phyloP scores from a whole-genome alignment of 1,139 yeast genomes.

The Blastobotrys proliferans region DNA sequence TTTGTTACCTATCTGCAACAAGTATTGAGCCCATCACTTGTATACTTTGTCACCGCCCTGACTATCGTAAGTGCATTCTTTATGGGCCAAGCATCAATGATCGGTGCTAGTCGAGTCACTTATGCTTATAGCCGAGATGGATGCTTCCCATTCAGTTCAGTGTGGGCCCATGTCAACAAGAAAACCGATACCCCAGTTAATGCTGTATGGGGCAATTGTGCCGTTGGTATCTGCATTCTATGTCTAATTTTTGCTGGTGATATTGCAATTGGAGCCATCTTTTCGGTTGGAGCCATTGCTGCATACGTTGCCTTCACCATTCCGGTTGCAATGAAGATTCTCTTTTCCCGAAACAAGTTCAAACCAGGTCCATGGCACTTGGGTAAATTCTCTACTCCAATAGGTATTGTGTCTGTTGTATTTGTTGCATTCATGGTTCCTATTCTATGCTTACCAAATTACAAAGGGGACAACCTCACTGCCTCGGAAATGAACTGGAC shows the following conservation, averaged over 20 bases:
- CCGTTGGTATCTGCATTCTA: conserved; percentile 54
- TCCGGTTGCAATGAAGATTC: conserved; percentile 56
- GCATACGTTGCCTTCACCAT: conserved; percentile 67
- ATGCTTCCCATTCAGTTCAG: conserved; percentile 56
- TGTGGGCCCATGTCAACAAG: conserved; percentile 52
- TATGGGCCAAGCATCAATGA: conserved; percentile 69
- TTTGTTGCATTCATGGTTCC: conserved; percentile 61
- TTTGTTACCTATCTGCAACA: conserved; percentile 57
- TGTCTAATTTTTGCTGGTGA: conserved; percentile 64
- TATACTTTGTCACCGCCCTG: conserved; percentile 53
- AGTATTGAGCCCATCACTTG: conserved; percentile 44
- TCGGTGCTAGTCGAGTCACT: conserved; percentile 66
- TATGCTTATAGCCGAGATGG: conserved; percentile 70
- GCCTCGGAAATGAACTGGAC: conserved; percentile 59
- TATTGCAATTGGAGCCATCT: conserved; percentile 67
- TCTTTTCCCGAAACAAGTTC: conserved; percentile 53
- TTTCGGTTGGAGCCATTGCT: conserved; percentile 73
- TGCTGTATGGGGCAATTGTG: conserved; percentile 64
- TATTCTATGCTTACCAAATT: conserved; percentile 60
- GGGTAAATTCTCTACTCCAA: conserved; percentile 49
- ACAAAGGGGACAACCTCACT: conserved; percentile 33
- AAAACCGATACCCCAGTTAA: conserved; percentile 62
- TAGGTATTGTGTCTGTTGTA: conserved; percentile 31
- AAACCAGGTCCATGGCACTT: conserved; percentile 68
- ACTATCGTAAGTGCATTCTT: conserved; percentile 58